Percentiles rank a stretch among this genome's conserved stretches.
Evolutionary conservation across 179 eudicot genomes (phyloP).

Genomic region (Spinacia oleracea): DNA sequence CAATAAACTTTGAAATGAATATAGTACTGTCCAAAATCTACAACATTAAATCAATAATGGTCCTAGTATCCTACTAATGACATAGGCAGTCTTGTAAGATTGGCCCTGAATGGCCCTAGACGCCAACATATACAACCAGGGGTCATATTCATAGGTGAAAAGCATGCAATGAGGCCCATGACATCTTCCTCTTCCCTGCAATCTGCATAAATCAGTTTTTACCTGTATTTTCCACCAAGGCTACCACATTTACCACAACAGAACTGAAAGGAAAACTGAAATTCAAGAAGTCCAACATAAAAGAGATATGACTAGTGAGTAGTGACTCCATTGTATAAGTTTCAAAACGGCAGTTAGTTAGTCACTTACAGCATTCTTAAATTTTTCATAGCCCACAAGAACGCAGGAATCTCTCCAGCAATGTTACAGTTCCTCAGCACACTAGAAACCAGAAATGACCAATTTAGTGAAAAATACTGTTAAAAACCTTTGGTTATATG

Average conservation of each 20-base stretch:
- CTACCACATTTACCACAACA: not conserved
- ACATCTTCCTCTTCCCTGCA: not conserved
- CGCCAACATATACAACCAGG: not conserved
- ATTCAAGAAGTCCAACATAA: not conserved
- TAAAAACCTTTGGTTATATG: constrained; percentile 15
- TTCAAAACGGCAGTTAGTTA: not conserved
- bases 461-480: constrained; percentile 1
- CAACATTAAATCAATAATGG: not conserved
- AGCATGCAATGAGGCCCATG: not conserved
- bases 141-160: not conserved
- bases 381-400: constrained; percentile 47
- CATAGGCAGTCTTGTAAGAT: not conserved
- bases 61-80: not conserved
- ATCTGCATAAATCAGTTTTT: not conserved
- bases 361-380: constrained; percentile 62
- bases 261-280: not conserved
- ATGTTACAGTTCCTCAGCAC: constrained; percentile 73
- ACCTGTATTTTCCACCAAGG: not conserved
- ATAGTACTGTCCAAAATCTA: not conserved
- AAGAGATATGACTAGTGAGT: not conserved
- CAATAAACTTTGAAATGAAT: no score
- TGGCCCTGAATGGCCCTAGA: not conserved
- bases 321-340: not conserved
- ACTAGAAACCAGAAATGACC: constrained; percentile 44
- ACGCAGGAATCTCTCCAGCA: constrained; percentile 60